Evolutionary conservation across 192 early-diverging fungal species (phyloP).

Genomic region (Rhizoclosmatium sp.): DNA sequence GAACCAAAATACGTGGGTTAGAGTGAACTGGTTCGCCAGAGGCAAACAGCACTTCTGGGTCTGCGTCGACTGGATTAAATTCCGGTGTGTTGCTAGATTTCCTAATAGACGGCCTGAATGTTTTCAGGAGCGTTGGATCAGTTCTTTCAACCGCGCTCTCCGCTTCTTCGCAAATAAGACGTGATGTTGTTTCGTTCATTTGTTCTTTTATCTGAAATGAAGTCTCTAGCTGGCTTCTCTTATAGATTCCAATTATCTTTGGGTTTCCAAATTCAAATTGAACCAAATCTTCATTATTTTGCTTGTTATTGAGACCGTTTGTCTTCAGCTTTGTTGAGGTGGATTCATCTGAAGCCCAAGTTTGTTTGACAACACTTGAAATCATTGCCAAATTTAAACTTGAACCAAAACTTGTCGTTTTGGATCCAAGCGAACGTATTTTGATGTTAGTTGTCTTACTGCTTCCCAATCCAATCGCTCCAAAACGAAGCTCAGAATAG

Average conservation of each 20-base stretch:
- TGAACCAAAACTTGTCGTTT: slow-evolving; percentile 18
- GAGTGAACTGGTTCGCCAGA: background rate
- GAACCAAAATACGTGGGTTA: slow-evolving; percentile 30
- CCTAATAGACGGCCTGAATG: background rate
- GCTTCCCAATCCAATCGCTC: slow-evolving; percentile 24
- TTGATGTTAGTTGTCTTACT: background rate
- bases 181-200: background rate
- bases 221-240: background rate
- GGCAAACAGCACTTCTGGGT: slow-evolving; percentile 7
- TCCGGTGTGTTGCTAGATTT: background rate
- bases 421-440: slow-evolving; percentile 10
- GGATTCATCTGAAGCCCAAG: background rate
- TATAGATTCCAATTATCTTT: slow-evolving; percentile 29
- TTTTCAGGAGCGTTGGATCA: slow-evolving; percentile 7
- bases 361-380: slow-evolving; percentile 29
- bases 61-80: slow-evolving; percentile 11
- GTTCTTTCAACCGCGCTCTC: slow-evolving; percentile 8
- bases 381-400: slow-evolving; percentile 17
- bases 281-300: slow-evolving; percentile 12
- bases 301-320: background rate
- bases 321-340: background rate
- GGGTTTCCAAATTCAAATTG: slow-evolving; percentile 37
- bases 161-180: background rate
- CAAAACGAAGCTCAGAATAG: slow-evolving; percentile 21
- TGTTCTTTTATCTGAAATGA: background rate